Evolutionary conservation across 495 filamentous ascomycete genomes (phyloP), one percentile per base, ranked within the genome.

Genomic region (Hyaloscypha hepaticicola): DNA sequence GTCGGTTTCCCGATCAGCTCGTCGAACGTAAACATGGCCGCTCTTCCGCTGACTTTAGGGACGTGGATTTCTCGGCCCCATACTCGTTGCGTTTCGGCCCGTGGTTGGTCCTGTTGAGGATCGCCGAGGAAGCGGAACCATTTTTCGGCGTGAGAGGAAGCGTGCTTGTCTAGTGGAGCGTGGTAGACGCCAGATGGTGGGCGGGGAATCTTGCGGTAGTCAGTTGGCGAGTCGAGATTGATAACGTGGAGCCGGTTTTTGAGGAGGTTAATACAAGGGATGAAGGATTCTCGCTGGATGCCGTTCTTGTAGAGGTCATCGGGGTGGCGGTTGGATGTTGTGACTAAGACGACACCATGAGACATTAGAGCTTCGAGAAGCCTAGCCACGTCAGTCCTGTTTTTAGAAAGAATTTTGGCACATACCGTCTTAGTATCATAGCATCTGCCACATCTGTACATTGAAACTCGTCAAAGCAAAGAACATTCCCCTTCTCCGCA

Each of bases 401-500:
- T 41, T 14, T 11, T 24, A 41, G 29, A 28, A 16, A 16, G 38
- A 45, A 19, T 9, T 11, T 4, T 45, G 38, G 14, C 34, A 64
- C 75, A 28, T 73, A 87, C 86, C 89, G 82, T 65, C 95, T 80
- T 67, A 99, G 74, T 71, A 99, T 98, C 95, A 99, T 99, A 57
- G 95, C 95, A 81, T 99, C 96, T 12, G 96, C 95, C 22, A 99
- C 94, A 78, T 99, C 95, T 26, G 95, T 99, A 74, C 94, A 97
- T 73, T 99, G 95, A 73, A 99, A 99, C 80, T 99, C 95, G 76
- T 99, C 95, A 72, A 99, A 99, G 74, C 95, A 99, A 21, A 99
- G 79, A 31, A 98, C 92, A 65, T 87, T 92, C 28, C 87, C 88
- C 57, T 85, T 83, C 72, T 92, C 87, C 2, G 95, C 94, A 72